Percentiles rank a stretch among this genome's conserved stretches.
phyloP scores from a whole-genome alignment of 1,284 basidiomycete species.

The Cutaneotrichosporon dermatis region DNA sequence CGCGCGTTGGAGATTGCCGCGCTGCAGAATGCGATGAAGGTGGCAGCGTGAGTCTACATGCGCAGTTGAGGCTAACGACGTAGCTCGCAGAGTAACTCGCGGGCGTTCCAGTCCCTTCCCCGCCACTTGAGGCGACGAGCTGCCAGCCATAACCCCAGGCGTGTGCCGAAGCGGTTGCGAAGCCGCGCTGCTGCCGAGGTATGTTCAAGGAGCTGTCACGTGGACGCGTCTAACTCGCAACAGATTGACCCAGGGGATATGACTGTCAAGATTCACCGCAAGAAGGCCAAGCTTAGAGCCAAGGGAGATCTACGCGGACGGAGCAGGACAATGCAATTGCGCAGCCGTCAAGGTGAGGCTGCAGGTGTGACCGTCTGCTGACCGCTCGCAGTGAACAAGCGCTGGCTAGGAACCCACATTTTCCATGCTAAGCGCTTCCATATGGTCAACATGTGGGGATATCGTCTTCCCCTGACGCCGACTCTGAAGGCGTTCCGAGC shows the following conservation, averaged over 20 bases:
- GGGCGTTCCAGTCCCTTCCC: constrained; percentile 86
- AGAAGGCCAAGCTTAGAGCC: constrained; percentile 42
- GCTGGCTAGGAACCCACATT: constrained; percentile 87
- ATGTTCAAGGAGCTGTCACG: constrained; percentile 15
- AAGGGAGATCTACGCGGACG: constrained; percentile 32
- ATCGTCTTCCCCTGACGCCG: constrained; percentile 74
- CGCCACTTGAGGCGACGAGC: constrained; percentile 81
- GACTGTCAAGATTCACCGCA: constrained; percentile 53
- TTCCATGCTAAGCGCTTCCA: constrained; percentile 93
- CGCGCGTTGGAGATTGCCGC: constrained; percentile 80
- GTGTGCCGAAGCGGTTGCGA: constrained; percentile 75
- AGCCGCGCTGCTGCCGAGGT: constrained; percentile 78
- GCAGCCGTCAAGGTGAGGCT: constrained; percentile 30
- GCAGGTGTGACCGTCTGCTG: not conserved
- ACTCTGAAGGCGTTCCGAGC: constrained; percentile 86
- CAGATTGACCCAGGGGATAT: constrained; percentile 74
- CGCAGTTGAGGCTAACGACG: not conserved
- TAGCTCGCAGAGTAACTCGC: constrained; percentile 59
- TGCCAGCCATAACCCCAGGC: constrained; percentile 83
- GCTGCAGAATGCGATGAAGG: constrained; percentile 78
- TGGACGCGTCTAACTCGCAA: not conserved
- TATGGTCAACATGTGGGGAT: constrained; percentile 86
- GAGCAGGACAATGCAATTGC: constrained; percentile 35
- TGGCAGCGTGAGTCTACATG: constrained; percentile 57
- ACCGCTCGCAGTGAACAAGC: constrained; percentile 60